Base-by-base conservation (phyloP, 306 rosid species). In the Ochetophila trinervis region DNA sequence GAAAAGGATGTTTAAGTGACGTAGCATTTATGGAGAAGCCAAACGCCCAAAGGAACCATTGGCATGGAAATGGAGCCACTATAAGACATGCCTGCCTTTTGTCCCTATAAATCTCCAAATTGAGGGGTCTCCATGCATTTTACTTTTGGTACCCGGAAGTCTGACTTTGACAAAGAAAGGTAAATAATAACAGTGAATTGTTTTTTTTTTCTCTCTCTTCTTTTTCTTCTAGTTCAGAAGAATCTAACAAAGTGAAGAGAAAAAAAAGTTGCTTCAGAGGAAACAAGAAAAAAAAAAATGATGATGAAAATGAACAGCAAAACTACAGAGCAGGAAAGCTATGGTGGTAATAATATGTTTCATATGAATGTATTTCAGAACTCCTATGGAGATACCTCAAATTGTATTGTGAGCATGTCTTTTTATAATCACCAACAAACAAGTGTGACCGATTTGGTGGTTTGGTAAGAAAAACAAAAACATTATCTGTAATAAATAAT, bases 121-220 rank as follows among this genome's bases (percentile, higher is more conserved):
- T 64, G 82, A 60, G 66, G 73, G 53, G 68, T 72, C 73, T 72
- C 24, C 76, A 51, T 74, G 75, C 64, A 55, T 59, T 68, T 83
- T 55, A 59, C 80, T 69, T 55, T 66, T 71, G 54, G 69, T 64
- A 42, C 74, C 72, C 57, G 7, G 63, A 65, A 51, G 64, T 77
- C 64, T 62, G 71, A 83, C 75, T 77, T 74, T 75, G 49, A 77
- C 71, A 42, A 32, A 62, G 63, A 78, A 54, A 68, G 73, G 60
- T 66, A 17, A 40, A 53, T 16, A 53, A 57, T 57, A n/a, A 67
- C 59, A 65, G 11, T 35, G 24, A 58, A 19, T 19, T 50, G 22
- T 21, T 32, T 1, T 50, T 57, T 68, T 55, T 64, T 67, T 1
- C 44, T 57, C 65, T 55, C 24, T 59, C 21, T 13, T 20, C 45